Conservation (phyloP, 2,329 filamentous ascomycete genomes). For the Harringtonia aguacate region DNA sequence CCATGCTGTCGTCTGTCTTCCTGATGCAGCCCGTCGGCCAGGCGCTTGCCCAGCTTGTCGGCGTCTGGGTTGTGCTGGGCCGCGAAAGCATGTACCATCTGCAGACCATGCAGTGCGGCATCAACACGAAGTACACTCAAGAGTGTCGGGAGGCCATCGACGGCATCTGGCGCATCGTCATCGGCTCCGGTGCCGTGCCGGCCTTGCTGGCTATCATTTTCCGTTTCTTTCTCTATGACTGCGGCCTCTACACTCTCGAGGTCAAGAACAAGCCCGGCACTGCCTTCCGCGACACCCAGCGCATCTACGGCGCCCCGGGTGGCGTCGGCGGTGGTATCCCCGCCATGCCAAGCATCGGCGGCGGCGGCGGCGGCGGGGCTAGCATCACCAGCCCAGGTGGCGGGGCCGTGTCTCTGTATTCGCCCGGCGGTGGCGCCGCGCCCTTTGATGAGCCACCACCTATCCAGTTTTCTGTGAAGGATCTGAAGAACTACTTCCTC, state of each 20-base stretch:
- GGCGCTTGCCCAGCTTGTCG: constrained; percentile 52
- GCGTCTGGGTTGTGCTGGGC: constrained; percentile 40
- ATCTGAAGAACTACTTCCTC: constrained; percentile 40
- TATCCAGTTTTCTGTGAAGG: constrained; percentile 35
- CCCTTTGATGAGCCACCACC: constrained; percentile 23
- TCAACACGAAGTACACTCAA: constrained; percentile 31
- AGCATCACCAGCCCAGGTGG: not conserved
- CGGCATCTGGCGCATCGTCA: constrained; percentile 56
- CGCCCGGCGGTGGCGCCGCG: constrained; percentile 13
- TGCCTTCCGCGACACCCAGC: constrained; percentile 48
- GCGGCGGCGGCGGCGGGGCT: not conserved
- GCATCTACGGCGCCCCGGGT: constrained; percentile 37
- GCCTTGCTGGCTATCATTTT: constrained; percentile 54
- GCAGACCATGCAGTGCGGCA: constrained; percentile 34
- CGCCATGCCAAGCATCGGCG: constrained; percentile 10
- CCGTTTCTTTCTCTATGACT: constrained; percentile 56
- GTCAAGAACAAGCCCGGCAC: constrained; percentile 50
- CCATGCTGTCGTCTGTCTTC: constrained; percentile 58
- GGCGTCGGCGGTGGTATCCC: constrained; percentile 14
- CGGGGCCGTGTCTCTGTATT: constrained; percentile 20
- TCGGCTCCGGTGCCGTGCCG: constrained; percentile 54
- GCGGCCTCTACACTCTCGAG: constrained; percentile 53
- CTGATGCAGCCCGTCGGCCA: constrained; percentile 61
- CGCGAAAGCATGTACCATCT: constrained; percentile 30
- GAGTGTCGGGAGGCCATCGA: constrained; percentile 41